These are phyloP conservation scores for Penicillium griseofulvum DNA, from an alignment of 2,329 filamentous ascomycete genomes.

Conservation along the genomic window DNA sequence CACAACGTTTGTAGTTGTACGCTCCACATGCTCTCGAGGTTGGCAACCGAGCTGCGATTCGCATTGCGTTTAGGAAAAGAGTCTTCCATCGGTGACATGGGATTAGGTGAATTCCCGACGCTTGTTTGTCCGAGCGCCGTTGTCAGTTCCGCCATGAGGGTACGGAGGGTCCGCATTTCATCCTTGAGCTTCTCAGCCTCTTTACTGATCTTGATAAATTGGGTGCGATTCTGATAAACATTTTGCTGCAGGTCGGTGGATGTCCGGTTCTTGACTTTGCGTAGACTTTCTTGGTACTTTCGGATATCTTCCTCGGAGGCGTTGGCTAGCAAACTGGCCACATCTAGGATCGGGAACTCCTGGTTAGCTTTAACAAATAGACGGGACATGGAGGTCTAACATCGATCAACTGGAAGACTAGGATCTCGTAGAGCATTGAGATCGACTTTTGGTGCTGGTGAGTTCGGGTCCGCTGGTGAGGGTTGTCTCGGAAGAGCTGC, in stretches of 20 bases:
- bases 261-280: constrained; percentile 73
- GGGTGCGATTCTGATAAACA: constrained; percentile 93
- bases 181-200: constrained; percentile 96
- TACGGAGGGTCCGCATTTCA: constrained; percentile 88
- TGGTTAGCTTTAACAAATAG: constrained; percentile 11
- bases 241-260: constrained; percentile 87
- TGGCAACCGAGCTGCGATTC: constrained; percentile 85
- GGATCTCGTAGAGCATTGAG: constrained; percentile 76
- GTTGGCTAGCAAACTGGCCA: constrained; percentile 69
- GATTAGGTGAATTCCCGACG: constrained; percentile 53
- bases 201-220: constrained; percentile 99
- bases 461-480: constrained; percentile 54
- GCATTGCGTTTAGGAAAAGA: constrained; percentile 54
- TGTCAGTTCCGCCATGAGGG: constrained; percentile 90
- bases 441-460: constrained; percentile 65
- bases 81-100: constrained; percentile 54
- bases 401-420: constrained; percentile 74
- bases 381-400: constrained; percentile 45
- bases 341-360: constrained; percentile 30
- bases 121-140: constrained; percentile 56
- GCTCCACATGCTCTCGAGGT: constrained; percentile 67
- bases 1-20: constrained; percentile 75
- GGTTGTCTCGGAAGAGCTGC: constrained; percentile 43
- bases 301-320: constrained; percentile 84
- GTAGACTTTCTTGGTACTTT: constrained; percentile 73